Evolutionary conservation across 2,329 filamentous ascomycete species (phyloP).

Genomic region (Colletotrichum musicola): DNA sequence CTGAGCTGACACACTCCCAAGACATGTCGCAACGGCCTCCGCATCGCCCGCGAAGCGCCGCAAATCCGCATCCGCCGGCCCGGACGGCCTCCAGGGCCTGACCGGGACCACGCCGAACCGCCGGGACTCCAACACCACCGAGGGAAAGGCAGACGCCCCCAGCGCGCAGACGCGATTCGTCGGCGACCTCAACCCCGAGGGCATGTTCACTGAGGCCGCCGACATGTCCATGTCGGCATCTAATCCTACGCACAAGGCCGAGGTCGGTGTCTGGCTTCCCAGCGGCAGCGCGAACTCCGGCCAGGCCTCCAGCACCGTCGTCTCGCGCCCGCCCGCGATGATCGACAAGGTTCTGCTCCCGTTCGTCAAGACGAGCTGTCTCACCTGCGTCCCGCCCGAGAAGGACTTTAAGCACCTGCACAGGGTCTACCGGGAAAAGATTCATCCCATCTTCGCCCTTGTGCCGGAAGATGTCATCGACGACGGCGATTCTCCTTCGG

Average conservation of each 20-base stretch:
- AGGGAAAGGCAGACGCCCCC: slow-evolving; percentile 19
- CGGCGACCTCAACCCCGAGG: slow-evolving; percentile 71
- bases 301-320: slow-evolving; percentile 46
- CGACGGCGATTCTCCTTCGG: slow-evolving; percentile 48
- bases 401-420: slow-evolving; percentile 60
- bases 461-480: slow-evolving; percentile 55
- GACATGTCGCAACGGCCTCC: background rate
- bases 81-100: background rate
- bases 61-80: slow-evolving; percentile 13
- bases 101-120: slow-evolving; percentile 2
- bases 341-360: slow-evolving; percentile 56
- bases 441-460: slow-evolving; percentile 68
- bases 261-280: slow-evolving; percentile 68
- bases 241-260: slow-evolving; percentile 60
- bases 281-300: slow-evolving; percentile 46
- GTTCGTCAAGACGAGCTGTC: slow-evolving; percentile 59
- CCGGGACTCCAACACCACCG: slow-evolving; percentile 16
- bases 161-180: slow-evolving; percentile 59
- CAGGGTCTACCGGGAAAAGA: slow-evolving; percentile 62
- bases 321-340: slow-evolving; percentile 47
- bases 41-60: slow-evolving; percentile 23
- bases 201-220: slow-evolving; percentile 69
- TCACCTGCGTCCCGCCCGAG: slow-evolving; percentile 61
- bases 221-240: slow-evolving; percentile 50
- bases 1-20: slow-evolving; percentile 16